Evolutionary conservation across 2,329 filamentous ascomycete genomes (phyloP), one percentile per base, ranked within the genome.

Genomic region (Venturia oleaginea): DNA sequence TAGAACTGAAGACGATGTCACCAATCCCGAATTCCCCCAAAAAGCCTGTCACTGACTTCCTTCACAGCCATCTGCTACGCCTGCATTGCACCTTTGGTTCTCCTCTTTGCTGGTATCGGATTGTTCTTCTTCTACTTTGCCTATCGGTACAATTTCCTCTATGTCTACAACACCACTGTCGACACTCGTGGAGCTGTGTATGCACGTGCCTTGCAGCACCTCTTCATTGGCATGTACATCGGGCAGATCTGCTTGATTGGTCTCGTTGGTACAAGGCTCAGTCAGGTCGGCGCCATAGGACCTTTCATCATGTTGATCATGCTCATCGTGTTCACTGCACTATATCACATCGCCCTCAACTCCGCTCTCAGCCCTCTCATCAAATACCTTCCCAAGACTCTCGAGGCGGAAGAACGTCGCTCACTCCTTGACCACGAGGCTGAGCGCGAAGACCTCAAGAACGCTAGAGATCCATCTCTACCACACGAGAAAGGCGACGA

Each of bases 61-160:
- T 37, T 11, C 13, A 22, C 30, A 67, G 78, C 78, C 11, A 74
- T 80, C 40, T 76, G 74, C 34, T 81, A 81, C 68, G 76, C 78
- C 5, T 78, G 76, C 68, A 80, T 81, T 63, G 79, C 79, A 10
- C 79, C 79, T 3, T 69, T 81, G 3, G 76, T 80, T 7, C 70
- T 81, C 1, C 77, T 77, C 43, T 81, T 81, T 67, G 75, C 77
- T 5, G 73, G 73, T 7, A 69, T 80, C 17, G 78, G 79, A 19
- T 71, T 81, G 34, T 69, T 68, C 38, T 72, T 81, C 8, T 74
- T 79, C 66, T 81, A 80, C 70, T 66, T 80, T 51, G 78, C 76
- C 62, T 81, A 78, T 70, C 76, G 78, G 22, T 81, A 81, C 73
- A 80, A 79, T 66, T 73, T 80, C 67, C 74, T 81, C 13, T 81